Base-by-base conservation (phyloP, 768 basidiomycete species). In the Pulveroboletus ravenelii region DNA sequence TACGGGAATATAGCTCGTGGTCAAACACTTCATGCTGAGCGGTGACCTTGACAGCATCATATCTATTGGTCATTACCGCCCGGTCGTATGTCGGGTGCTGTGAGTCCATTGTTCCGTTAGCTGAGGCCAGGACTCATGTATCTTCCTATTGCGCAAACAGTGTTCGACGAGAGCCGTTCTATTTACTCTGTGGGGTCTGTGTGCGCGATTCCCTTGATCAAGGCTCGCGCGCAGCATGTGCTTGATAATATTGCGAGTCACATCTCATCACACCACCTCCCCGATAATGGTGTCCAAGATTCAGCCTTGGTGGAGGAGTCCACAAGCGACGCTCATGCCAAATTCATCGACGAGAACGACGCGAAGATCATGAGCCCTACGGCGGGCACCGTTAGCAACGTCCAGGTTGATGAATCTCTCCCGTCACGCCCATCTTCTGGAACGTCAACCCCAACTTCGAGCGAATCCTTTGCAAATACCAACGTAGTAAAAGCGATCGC, bases 151-250 rank as follows among this genome's bases (percentile, higher is more conserved):
- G 3, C n/a, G n/a, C 17, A 10, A 41, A 42, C 36, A 91, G 89
- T 91, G 43, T 73, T 91, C 53, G 82, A 88, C 53, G 72, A 71
- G 18, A 66, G 70, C 27, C 83, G 82, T 61, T 62, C 74, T 0
- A 77, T 92, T 6, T 89, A 87, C 66, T 72, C 74, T 27, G 75
- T 91, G 50, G 87, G 85, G 66, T 76, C 76, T 30, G 81, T 90
- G 18, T 72, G 72, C 44, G 82, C 84, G 5, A 84, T 93, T 25
- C 90, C 90, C 3, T 72, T 92, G n/a, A 65, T 73, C 10, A 80
- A 83, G 58, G 78, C 81, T 29, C 77, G 80, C 37, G 90, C 89
- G 27, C 69, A 70, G 27, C 72, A 72, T 15, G 73, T 72, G 3
- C 55, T 89, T 25, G 73, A 77, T 36, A 71, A 74, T 14, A 68